Percentiles rank a stretch among this genome's conserved stretches.
phyloP scores from a whole-genome alignment of 345 rosid genomes.

The Brassica rapa region DNA sequence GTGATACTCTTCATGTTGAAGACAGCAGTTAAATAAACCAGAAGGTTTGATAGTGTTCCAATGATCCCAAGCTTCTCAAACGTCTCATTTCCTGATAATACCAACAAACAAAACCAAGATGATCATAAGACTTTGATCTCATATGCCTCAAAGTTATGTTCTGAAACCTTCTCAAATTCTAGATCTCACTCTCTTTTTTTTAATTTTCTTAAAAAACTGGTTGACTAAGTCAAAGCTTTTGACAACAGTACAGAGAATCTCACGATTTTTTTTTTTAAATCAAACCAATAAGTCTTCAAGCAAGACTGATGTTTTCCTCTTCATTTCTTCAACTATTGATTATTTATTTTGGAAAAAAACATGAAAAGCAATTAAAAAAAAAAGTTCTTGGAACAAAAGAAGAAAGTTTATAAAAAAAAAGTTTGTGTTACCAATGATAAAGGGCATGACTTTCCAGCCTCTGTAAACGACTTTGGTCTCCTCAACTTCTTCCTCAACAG shows the following conservation, averaged over 20 bases:
- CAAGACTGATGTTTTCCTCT: conserved; percentile 19
- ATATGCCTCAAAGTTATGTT: background rate
- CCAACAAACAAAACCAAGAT: conserved; percentile 2
- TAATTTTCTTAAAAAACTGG: background rate
- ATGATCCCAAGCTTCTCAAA: conserved; percentile 91
- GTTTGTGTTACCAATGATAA: conserved; percentile 51
- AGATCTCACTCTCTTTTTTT: background rate
- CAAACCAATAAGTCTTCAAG: conserved; percentile 19
- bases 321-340: background rate
- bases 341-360: background rate
- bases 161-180: conserved; percentile 1
- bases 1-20: conserved; percentile 72
- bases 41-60: conserved; percentile 71
- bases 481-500: conserved; percentile 17
- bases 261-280: background rate
- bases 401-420: background rate
- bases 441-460: conserved; percentile 84
- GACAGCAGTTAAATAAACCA: conserved; percentile 73
- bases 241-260: conserved; percentile 19
- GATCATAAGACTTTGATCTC: conserved; percentile 12
- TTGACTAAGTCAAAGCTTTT: conserved; percentile 30
- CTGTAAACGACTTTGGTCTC: conserved; percentile 47
- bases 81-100: conserved; percentile 57
- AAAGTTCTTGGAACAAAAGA: background rate
- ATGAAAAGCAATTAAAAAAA: background rate